Percentiles rank a stretch among this genome's conserved stretches.
Evolutionary conservation across 805 yeast genomes (phyloP).

Genomic region (Debaryomyces castellii): DNA sequence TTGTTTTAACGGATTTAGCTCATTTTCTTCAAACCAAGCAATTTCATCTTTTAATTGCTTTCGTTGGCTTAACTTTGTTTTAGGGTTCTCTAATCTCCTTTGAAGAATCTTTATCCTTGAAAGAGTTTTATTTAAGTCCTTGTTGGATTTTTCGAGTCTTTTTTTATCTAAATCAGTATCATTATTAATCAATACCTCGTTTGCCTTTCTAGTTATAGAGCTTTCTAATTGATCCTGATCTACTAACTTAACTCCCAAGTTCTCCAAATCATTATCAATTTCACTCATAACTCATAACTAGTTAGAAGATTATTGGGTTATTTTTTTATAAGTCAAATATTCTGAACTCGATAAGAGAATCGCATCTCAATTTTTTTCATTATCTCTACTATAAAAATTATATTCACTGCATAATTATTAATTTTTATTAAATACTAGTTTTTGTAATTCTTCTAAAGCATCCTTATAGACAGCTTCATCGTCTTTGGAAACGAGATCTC

Average conservation of each 20-base stretch:
- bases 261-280: constrained; percentile 13
- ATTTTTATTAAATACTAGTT: constrained; percentile 1
- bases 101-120: constrained; percentile 48
- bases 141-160: constrained; percentile 66
- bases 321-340: too few species aligned
- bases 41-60: constrained; percentile 56
- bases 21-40: constrained; percentile 45
- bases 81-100: constrained; percentile 47
- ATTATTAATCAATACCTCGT: constrained; percentile 54
- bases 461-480: constrained; percentile 25
- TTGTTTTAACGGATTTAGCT: constrained; percentile 49
- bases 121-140: constrained; percentile 43
- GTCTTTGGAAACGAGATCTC: constrained; percentile 17
- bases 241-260: constrained; percentile 50
- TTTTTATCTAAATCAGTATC: constrained; percentile 73
- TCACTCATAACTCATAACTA: constrained; percentile 1
- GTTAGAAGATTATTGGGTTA: too few species aligned
- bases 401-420: background rate
- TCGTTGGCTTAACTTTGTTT: constrained; percentile 65
- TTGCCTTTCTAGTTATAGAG: constrained; percentile 68
- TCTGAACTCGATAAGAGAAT: background rate
- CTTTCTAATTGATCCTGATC: constrained; percentile 82
- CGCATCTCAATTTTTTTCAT: constrained; percentile 1
- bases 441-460: constrained; percentile 26
- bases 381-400: background rate